Evolutionary conservation across 2,329 filamentous ascomycete genomes (phyloP), one percentile per base, ranked within the genome.

Genomic region (Zymoseptoria tritici): DNA sequence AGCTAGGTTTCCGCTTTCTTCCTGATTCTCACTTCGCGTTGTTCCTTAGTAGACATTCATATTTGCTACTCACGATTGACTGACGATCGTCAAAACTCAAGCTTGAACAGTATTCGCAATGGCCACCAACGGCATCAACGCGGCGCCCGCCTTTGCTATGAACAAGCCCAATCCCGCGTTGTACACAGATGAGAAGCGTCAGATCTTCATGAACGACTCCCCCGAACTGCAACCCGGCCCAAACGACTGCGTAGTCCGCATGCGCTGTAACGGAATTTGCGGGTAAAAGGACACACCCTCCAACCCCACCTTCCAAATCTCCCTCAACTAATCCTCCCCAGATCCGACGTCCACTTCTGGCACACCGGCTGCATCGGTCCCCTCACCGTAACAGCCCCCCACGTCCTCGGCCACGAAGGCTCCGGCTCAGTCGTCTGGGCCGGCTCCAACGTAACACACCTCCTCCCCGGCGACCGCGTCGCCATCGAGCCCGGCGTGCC

Each of bases 391-490:
- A 79, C 85, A 60, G 81, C 81, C 20, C 83, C 87, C 64, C 85
- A 83, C 66, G 85, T 87, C 56, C 78, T 85, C 2, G 87, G 87
- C 66, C 87, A 90, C 69, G 87, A 90, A 74, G 88, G 85, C 5
- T 82, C 86, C 11, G 87, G 87, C 53, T 78, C 86, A 21, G 78
- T 90, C 58, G 79, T 80, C 60, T 78, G 81, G 52, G 77, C 86
- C 49, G 87, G 86, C 46, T 74, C 81, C 9, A 76, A 75, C 22
- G 85, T 88, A 36, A 81, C 76, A 36, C 73, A 76, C 1, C 74
- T 89, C 31, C 78, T 80, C 59, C 76, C 82, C 36, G 87, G 86
- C 59, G 86, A 89, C 67, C 77, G 84, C 56, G 85, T 89, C 9
- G 85, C 86, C 3, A 74, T 89, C 16, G 86, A 89, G 66, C 85